Percentiles rank a stretch among this genome's conserved stretches.
Evolutionary conservation across 2,329 filamentous ascomycete species (phyloP).

Genomic region (Fusarium buxicola): DNA sequence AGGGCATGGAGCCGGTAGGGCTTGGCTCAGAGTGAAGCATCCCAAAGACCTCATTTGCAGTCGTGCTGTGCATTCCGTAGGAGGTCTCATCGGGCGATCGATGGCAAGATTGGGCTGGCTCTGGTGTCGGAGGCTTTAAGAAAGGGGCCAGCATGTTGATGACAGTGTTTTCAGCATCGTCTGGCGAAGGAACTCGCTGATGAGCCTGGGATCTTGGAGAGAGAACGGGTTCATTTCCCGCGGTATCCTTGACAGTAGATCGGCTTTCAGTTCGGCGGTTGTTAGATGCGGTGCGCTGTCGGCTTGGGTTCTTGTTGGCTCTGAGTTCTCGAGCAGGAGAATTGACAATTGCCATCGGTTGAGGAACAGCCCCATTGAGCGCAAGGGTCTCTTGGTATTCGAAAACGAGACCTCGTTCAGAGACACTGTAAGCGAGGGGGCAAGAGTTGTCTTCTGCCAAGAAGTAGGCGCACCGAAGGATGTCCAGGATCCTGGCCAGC

Average conservation of each 20-base stretch:
- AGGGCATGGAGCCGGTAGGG: conserved; percentile 45
- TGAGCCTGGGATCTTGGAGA: conserved; percentile 21
- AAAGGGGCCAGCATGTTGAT: conserved; percentile 63
- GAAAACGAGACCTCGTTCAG: conserved; percentile 49
- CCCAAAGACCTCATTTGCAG: conserved; percentile 63
- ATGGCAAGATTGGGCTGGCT: conserved; percentile 47
- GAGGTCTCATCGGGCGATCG: conserved; percentile 57
- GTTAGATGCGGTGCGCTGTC: conserved; percentile 23
- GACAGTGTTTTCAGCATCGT: conserved; percentile 55
- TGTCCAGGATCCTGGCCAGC: conserved; percentile 61
- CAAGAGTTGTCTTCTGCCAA: conserved; percentile 56
- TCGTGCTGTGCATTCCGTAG: conserved; percentile 66
- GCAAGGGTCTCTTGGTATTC: conserved; percentile 45
- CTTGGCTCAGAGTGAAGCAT: conserved; percentile 51
- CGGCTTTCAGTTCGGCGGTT: conserved; percentile 20
- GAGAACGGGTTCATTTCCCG: conserved; percentile 10
- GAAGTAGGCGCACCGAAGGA: conserved; percentile 61
- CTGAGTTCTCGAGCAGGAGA: conserved; percentile 22
- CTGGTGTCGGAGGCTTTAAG: conserved; percentile 58
- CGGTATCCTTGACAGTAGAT: conserved; percentile 6
- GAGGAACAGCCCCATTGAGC: conserved; percentile 1
- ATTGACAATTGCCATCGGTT: conserved; percentile 33
- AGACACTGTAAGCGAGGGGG: conserved; percentile 51
- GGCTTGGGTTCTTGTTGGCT: conserved; percentile 17
- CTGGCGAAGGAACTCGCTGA: conserved; percentile 31